Percentiles rank a stretch among this genome's conserved stretches.
These are phyloP conservation scores for Lumnitzera littorea DNA, from an alignment of 345 rosid genomes.

Conservation along the genomic window DNA sequence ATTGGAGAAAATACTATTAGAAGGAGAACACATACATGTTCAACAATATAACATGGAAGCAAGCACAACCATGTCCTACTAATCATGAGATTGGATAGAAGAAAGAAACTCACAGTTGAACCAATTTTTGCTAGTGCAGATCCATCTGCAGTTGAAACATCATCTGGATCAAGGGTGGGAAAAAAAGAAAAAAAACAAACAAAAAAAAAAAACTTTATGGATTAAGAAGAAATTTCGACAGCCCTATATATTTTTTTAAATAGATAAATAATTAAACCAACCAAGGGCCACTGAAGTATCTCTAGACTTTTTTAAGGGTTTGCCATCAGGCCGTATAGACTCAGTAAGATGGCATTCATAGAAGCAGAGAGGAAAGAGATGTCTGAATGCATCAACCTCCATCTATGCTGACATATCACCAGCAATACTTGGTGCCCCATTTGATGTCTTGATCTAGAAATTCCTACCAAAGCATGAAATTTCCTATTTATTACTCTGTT, in stretches of 20 bases:
- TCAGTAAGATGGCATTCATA: conserved; percentile 71
- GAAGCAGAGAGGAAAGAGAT: conserved; percentile 76
- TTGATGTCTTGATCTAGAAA: too few relatives aligned
- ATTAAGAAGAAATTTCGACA: not conserved
- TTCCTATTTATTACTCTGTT: too few relatives aligned
- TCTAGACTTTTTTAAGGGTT: conserved; percentile 67
- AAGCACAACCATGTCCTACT: not conserved
- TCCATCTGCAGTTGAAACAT: conserved; percentile 86
- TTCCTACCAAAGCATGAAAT: too few relatives aligned
- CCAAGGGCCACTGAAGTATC: conserved; percentile 83
- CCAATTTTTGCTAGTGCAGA: conserved; percentile 91
- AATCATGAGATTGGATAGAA: not conserved
- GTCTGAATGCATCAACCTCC: conserved; percentile 82
- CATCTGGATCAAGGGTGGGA: conserved; percentile 46
- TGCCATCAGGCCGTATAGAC: conserved; percentile 79
- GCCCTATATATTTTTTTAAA: not conserved
- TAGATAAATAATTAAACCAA: conserved; percentile 14
- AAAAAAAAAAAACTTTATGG: not conserved
- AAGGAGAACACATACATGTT: not conserved
- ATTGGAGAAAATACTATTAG: not conserved
- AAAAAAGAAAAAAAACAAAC: too few relatives aligned
- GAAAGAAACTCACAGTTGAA: conserved; percentile 52
- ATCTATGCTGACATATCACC: conserved; percentile 76
- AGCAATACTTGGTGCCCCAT: conserved; percentile 47
- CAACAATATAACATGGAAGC: not conserved